Conservation (phyloP, 2,329 filamentous ascomycete species). For the Aphanoascus verrucosus region DNA sequence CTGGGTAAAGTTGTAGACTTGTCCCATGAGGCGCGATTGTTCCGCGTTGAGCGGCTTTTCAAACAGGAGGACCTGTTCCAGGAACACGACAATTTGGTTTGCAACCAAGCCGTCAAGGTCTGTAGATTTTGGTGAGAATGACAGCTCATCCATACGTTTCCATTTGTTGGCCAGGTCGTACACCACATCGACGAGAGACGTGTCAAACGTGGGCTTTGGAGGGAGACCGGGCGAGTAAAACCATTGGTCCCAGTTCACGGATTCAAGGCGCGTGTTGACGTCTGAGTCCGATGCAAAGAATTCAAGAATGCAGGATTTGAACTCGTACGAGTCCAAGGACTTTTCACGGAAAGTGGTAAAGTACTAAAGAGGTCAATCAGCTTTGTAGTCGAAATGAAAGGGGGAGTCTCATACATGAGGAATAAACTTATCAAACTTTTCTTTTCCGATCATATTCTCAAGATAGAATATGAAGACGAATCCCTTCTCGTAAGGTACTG, state of each 20-base stretch:
- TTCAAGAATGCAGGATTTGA: slow-evolving; percentile 74
- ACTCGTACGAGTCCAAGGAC: slow-evolving; percentile 87
- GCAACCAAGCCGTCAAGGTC: slow-evolving; percentile 68
- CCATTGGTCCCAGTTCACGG: slow-evolving; percentile 79
- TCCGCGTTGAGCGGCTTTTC: slow-evolving; percentile 51
- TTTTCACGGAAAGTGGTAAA: slow-evolving; percentile 76
- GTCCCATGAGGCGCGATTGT: slow-evolving; percentile 61
- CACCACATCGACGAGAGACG: slow-evolving; percentile 72
- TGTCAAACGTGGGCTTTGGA: slow-evolving; percentile 84
- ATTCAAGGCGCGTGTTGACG: slow-evolving; percentile 49
- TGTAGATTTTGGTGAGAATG: slow-evolving; percentile 50
- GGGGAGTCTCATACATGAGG: slow-evolving; percentile 47
- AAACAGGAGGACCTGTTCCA: slow-evolving; percentile 65
- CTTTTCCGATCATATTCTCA: slow-evolving; percentile 70
- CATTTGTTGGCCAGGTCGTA: slow-evolving; percentile 74
- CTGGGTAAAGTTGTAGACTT: slow-evolving; percentile 59
- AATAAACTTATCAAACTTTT: slow-evolving; percentile 92
- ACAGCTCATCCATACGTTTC: slow-evolving; percentile 44
- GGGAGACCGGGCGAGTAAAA: slow-evolving; percentile 85
- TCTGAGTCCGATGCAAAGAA: slow-evolving; percentile 66
- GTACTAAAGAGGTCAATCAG: slow-evolving; percentile 42
- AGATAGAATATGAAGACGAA: slow-evolving; percentile 90
- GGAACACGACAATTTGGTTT: slow-evolving; percentile 85
- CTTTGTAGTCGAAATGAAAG: slow-evolving; percentile 7
- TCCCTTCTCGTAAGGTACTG: slow-evolving; percentile 89